Conservation (phyloP, 2,329 filamentous ascomycete species). For the Aspergillus sp. region DNA sequence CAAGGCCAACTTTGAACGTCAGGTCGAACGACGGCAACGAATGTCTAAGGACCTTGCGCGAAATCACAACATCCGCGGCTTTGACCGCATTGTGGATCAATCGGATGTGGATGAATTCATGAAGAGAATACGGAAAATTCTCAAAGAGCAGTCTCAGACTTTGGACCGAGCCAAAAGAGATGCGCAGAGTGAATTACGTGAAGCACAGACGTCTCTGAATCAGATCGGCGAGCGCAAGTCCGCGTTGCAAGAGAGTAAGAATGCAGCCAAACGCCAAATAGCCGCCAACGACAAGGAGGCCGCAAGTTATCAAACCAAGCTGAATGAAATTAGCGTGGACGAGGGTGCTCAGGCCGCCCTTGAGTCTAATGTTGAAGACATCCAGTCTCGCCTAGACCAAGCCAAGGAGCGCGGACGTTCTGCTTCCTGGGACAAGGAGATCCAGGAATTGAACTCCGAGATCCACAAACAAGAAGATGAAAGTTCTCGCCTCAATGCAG, state of each 20-base stretch:
- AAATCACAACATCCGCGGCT: conserved; percentile 77
- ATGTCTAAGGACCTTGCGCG: conserved; percentile 77
- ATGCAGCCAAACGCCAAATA: conserved; percentile 71
- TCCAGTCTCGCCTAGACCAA: conserved; percentile 61
- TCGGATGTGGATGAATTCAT: conserved; percentile 73
- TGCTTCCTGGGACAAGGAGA: conserved; percentile 68
- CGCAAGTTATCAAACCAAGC: conserved; percentile 62
- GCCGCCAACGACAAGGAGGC: conserved; percentile 70
- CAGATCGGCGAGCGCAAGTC: conserved; percentile 73
- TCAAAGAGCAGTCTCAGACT: conserved; percentile 74
- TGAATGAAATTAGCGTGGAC: conserved; percentile 75
- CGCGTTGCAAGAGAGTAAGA: conserved; percentile 70
- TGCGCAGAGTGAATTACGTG: conserved; percentile 70
- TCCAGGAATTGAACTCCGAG: conserved; percentile 65
- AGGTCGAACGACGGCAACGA: conserved; percentile 68
- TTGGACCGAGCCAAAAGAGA: conserved; percentile 73
- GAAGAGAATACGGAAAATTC: conserved; percentile 70
- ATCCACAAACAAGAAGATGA: conserved; percentile 70
- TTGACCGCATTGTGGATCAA: conserved; percentile 75
- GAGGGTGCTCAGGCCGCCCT: conserved; percentile 80
- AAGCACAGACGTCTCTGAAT: conserved; percentile 70
- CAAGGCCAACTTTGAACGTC: conserved; percentile 80
- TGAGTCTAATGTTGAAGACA: conserved; percentile 70
- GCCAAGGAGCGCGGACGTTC: conserved; percentile 63
- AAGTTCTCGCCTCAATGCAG: conserved; percentile 70